Evolutionary conservation across 257 asterid genomes (phyloP).

Genomic region (Verbascum thapsus): DNA sequence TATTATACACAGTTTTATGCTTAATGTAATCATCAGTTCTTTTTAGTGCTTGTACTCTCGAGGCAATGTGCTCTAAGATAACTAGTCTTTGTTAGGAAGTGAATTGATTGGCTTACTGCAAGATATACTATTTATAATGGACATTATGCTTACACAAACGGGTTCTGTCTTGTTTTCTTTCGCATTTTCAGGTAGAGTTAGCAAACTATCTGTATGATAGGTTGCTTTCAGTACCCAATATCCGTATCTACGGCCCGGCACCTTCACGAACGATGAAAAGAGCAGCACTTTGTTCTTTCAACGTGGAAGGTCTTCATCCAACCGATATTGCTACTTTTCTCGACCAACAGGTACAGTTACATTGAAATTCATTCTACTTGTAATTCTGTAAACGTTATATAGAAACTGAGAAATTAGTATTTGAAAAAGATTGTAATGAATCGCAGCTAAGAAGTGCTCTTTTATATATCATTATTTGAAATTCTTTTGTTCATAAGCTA

Average conservation of each 20-base stretch:
- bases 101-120: slow-evolving; percentile 11
- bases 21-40: slow-evolving; percentile 1
- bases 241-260: slow-evolving; percentile 82
- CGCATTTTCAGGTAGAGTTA: slow-evolving; percentile 63
- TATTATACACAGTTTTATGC: background rate
- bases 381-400: background rate
- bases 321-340: slow-evolving; percentile 87
- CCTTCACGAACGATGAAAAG: slow-evolving; percentile 63
- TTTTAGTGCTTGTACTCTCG: background rate
- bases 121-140: slow-evolving; percentile 9
- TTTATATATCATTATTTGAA: background rate
- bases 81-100: background rate
- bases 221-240: slow-evolving; percentile 53
- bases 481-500: background rate
- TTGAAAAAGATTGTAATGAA: background rate
- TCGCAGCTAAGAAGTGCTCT: background rate
- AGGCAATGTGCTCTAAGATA: slow-evolving; percentile 14
- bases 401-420: slow-evolving; percentile 2
- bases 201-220: slow-evolving; percentile 60
- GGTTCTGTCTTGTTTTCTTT: background rate
- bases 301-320: slow-evolving; percentile 75
- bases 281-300: slow-evolving; percentile 93
- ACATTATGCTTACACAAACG: background rate
- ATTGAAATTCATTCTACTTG: background rate
- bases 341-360: slow-evolving; percentile 70